Conservation (phyloP, 2,329 filamentous ascomycete species). For the Colletotrichum simmondsii region DNA sequence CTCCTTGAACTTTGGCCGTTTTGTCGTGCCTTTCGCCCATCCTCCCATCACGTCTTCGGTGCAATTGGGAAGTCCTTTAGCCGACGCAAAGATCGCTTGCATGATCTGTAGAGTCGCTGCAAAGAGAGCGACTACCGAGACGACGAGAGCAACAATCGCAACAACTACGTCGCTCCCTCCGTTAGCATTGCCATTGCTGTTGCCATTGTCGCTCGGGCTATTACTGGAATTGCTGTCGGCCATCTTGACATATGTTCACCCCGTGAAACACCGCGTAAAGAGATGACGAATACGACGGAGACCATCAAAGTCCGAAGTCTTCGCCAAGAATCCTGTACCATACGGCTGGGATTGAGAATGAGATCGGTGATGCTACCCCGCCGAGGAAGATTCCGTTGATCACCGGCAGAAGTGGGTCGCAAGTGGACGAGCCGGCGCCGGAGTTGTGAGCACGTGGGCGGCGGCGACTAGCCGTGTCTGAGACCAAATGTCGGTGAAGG, state of each 20-base stretch:
- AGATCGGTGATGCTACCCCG: neutral
- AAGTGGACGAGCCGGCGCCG: neutral
- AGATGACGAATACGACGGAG: neutral
- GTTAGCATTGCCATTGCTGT: neutral
- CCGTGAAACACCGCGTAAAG: neutral
- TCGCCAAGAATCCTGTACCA: neutral
- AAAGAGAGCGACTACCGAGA: slow-evolving; percentile 13
- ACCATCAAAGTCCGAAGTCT: neutral
- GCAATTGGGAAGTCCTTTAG: slow-evolving; percentile 17
- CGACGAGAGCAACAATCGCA: slow-evolving; percentile 11
- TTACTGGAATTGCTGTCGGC: neutral
- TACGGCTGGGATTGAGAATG: neutral
- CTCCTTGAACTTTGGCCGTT: neutral
- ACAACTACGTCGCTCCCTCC: neutral
- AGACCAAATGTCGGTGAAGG: neutral
- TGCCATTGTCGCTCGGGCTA: neutral
- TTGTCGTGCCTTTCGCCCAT: slow-evolving; percentile 6
- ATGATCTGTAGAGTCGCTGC: slow-evolving; percentile 7
- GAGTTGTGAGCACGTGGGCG: neutral
- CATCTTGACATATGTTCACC: neutral
- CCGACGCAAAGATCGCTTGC: slow-evolving; percentile 19
- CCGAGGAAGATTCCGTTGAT: neutral
- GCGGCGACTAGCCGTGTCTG: neutral
- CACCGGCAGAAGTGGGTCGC: neutral
- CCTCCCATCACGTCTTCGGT: slow-evolving; percentile 12